Evolutionary conservation across 331 rosid genomes (phyloP).

Genomic region (Malus hybrid): DNA sequence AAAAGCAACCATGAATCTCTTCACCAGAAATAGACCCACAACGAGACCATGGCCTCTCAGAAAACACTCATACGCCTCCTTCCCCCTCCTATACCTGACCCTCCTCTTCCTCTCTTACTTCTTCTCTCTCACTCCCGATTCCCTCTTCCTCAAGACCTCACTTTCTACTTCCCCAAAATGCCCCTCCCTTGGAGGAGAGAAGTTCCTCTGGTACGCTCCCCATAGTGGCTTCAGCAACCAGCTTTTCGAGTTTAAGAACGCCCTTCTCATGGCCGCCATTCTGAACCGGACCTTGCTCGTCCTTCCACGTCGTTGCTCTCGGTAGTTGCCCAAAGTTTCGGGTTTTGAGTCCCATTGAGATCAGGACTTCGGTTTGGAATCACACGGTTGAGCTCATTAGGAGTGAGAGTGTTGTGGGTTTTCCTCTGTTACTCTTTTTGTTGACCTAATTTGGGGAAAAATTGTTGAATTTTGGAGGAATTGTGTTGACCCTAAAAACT

Average conservation of each 20-base stretch:
- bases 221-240: slow-evolving; percentile 93
- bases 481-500: too few species aligned
- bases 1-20: slow-evolving; percentile 18
- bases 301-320: slow-evolving; percentile 73
- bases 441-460: background rate
- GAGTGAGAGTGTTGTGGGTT: slow-evolving; percentile 45
- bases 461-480: background rate
- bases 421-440: background rate
- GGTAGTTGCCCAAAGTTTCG: slow-evolving; percentile 92
- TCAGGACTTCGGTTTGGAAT: slow-evolving; percentile 68
- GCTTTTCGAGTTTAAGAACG: slow-evolving; percentile 74
- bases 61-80: slow-evolving; percentile 26
- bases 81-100: slow-evolving; percentile 27
- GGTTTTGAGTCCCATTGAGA: slow-evolving; percentile 38
- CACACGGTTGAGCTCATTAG: slow-evolving; percentile 54
- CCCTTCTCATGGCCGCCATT: slow-evolving; percentile 53
- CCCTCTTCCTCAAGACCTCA: slow-evolving; percentile 13
- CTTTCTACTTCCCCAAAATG: slow-evolving; percentile 26
- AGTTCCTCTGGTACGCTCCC: slow-evolving; percentile 74
- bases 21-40: slow-evolving; percentile 14
- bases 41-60: slow-evolving; percentile 28
- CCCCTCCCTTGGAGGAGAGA: slow-evolving; percentile 34
- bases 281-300: slow-evolving; percentile 73
- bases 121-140: slow-evolving; percentile 22
- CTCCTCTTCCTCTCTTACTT: slow-evolving; percentile 30